phyloP scores from a whole-genome alignment of 2,329 filamentous ascomycete species.

The Incumbomyces lentus region DNA sequence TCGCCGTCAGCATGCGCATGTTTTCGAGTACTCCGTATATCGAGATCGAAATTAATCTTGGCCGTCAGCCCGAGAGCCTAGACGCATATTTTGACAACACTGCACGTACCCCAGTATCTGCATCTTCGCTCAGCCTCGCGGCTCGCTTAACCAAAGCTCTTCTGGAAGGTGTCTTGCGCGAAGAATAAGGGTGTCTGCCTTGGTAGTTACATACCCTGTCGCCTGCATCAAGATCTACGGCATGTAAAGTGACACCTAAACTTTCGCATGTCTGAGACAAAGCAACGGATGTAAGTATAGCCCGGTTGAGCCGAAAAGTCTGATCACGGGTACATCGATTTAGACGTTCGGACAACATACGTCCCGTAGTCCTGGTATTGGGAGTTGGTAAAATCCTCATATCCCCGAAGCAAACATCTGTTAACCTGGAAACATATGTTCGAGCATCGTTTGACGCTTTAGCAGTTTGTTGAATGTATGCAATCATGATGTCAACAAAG shows the following conservation, averaged over 20 bases:
- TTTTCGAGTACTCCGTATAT: too few relatives aligned
- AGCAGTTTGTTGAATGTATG: not conserved
- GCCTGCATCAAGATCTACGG: not conserved
- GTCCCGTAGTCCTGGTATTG: not conserved
- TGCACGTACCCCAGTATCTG: not conserved
- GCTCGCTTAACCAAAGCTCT: not conserved
- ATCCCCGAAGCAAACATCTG: not conserved
- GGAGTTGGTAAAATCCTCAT: not conserved
- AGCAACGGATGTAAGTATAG: not conserved
- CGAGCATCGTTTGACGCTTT: not conserved
- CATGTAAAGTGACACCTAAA: not conserved
- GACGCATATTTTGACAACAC: not conserved
- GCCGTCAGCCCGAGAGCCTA: not conserved
- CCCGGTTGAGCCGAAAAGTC: not conserved
- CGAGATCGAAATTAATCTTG: too few relatives aligned
- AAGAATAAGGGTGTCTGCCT: not conserved
- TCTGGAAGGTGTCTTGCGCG: not conserved
- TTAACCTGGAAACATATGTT: not conserved
- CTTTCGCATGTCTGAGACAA: not conserved
- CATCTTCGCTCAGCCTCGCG: not conserved
- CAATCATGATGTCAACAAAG: not conserved
- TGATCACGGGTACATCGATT: not conserved
- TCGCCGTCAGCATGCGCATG: too few relatives aligned
- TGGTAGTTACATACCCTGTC: not conserved
- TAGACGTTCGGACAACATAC: not conserved